phyloP scores from a whole-genome alignment of 805 yeast genomes.

The Martiniozyma abietophila region DNA sequence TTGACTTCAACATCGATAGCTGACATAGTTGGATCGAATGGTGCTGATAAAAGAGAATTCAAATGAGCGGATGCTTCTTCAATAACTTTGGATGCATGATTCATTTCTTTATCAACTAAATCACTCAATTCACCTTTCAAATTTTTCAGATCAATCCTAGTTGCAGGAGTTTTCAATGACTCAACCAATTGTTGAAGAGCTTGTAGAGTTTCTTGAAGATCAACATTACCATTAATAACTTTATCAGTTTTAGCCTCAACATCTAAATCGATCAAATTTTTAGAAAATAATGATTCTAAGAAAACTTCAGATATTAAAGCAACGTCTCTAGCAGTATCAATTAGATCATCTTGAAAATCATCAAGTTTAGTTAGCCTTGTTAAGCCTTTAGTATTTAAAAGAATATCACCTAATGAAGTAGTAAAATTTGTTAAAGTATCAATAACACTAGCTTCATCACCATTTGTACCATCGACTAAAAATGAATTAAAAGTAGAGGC shows the following conservation, averaged over 20 bases:
- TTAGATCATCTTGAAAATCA: conserved; percentile 41
- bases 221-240: conserved; percentile 67
- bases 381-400: conserved; percentile 64
- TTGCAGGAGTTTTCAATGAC: conserved; percentile 31
- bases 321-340: conserved; percentile 40
- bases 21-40: conserved; percentile 41
- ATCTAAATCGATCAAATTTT: conserved; percentile 36
- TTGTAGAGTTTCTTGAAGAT: conserved; percentile 64
- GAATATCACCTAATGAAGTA: conserved; percentile 49
- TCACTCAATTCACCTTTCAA: conserved; percentile 51
- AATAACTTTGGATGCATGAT: conserved; percentile 62
- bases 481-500: conserved; percentile 67
- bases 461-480: conserved; percentile 65
- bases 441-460: conserved; percentile 55
- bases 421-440: conserved; percentile 56
- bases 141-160: conserved; percentile 21
- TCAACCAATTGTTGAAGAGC: conserved; percentile 47
- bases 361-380: conserved; percentile 43
- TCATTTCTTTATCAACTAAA: conserved; percentile 65
- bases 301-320: conserved; percentile 56
- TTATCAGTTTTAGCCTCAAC: conserved; percentile 66
- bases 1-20: conserved; percentile 59
- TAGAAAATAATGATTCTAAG: conserved; percentile 50
- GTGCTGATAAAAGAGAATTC: conserved; percentile 37
- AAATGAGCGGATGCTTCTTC: conserved; percentile 56